A percentile compares a stretch with the other conserved stretches of the same genome.
Evolutionary conservation across 768 basidiomycete genomes (phyloP).

Genomic region (Mycena rebaudengoi): DNA sequence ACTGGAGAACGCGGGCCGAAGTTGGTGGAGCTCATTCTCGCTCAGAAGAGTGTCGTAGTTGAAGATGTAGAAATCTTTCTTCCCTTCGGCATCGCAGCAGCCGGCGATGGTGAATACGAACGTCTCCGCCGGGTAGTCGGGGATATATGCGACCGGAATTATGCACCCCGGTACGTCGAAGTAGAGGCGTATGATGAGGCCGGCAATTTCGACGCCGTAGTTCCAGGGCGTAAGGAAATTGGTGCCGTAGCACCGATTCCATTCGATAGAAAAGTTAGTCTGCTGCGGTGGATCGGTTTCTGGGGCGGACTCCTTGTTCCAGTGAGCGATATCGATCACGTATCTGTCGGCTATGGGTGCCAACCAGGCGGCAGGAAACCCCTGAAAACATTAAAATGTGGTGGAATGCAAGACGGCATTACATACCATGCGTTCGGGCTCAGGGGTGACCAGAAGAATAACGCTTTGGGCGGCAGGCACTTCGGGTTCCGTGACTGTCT

Average conservation of each 20-base stretch:
- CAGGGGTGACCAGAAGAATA: not conserved
- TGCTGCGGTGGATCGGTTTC: not conserved
- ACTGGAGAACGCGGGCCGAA: not conserved
- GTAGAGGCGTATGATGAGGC: not conserved
- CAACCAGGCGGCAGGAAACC: not conserved
- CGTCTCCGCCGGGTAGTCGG: not conserved
- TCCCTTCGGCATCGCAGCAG: not conserved
- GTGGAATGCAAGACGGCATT: not conserved
- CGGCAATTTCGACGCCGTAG: not conserved
- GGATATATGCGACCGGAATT: not conserved
- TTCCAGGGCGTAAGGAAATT: not conserved
- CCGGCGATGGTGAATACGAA: not conserved
- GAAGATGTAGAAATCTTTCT: not conserved
- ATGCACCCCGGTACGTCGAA: not conserved
- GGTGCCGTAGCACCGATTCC: not conserved
- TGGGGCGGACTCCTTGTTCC: not conserved
- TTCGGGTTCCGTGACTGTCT: not conserved
- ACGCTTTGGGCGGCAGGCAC: not conserved
- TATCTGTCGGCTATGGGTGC: not conserved
- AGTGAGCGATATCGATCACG: not conserved
- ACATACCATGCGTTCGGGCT: not conserved
- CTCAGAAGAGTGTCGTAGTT: not conserved
- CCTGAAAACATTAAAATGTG: not conserved
- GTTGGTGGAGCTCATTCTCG: not conserved
- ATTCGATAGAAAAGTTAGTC: not conserved